These are phyloP conservation scores for Ceraceosorus guamensis DNA, from an alignment of 1,284 basidiomycete species.

Conservation along the genomic window DNA sequence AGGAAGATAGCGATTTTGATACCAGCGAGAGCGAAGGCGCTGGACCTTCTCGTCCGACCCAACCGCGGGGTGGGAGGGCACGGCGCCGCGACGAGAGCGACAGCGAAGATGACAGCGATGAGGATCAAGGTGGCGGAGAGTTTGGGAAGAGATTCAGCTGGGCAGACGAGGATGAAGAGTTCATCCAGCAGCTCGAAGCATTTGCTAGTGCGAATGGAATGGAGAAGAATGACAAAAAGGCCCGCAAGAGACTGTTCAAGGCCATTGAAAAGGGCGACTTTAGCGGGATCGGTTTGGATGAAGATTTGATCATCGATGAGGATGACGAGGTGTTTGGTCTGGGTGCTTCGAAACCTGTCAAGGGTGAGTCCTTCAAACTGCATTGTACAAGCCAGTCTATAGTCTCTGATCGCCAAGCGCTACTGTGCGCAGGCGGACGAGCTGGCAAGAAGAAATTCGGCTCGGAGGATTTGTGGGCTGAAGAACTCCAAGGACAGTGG, in stretches of 20 bases:
- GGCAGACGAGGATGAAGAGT: constrained; percentile 62
- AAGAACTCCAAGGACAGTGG: constrained; percentile 67
- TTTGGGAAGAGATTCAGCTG: constrained; percentile 48
- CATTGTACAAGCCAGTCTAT: too few species aligned
- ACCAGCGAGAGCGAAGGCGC: constrained; percentile 8
- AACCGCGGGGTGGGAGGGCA: too few species aligned
- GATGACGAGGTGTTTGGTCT: constrained; percentile 18
- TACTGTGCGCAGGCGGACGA: constrained; percentile 28
- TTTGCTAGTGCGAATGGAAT: background rate
- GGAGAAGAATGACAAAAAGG: constrained; percentile 46
- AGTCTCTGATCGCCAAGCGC: background rate
- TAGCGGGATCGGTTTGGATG: constrained; percentile 49
- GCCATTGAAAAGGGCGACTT: constrained; percentile 61
- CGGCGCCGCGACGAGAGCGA: constrained; percentile 9
- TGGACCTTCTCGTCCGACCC: too few species aligned
- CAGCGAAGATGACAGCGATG: constrained; percentile 17
- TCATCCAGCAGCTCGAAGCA: constrained; percentile 57
- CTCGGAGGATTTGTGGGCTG: constrained; percentile 57
- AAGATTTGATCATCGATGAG: constrained; percentile 7
- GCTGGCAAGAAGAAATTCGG: constrained; percentile 53
- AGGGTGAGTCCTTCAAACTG: background rate
- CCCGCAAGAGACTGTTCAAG: constrained; percentile 59
- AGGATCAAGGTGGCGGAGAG: constrained; percentile 16
- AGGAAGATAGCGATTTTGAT: constrained; percentile 19
- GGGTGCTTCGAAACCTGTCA: constrained; percentile 2